Evolutionary conservation across 1,284 basidiomycete genomes (phyloP).

Genomic region (Sporisorium iseilematis-ciliati): DNA sequence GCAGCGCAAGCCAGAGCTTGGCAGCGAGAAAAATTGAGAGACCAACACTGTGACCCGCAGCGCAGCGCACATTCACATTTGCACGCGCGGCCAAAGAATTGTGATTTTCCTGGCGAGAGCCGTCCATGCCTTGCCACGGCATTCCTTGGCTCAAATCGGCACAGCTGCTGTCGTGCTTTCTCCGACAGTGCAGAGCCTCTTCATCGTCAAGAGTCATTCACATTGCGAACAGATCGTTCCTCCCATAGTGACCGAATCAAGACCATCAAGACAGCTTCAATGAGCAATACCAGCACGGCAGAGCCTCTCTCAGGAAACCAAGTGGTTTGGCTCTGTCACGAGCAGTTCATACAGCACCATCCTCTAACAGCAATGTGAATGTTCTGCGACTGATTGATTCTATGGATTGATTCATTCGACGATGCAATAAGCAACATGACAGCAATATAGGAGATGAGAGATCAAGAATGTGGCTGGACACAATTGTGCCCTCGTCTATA

Average conservation of each 20-base stretch:
- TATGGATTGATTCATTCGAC: neutral
- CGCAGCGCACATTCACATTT: neutral
- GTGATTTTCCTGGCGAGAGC: neutral
- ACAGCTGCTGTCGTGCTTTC: neutral
- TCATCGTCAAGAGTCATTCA: too few relatives aligned
- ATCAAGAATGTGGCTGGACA: constrained; percentile 44
- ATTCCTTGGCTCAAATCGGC: constrained; percentile 2
- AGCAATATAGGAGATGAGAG: neutral
- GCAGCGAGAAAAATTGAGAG: constrained; percentile 1
- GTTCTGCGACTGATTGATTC: neutral
- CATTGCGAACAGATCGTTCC: too few relatives aligned
- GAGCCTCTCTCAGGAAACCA: too few relatives aligned
- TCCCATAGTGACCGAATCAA: too few relatives aligned
- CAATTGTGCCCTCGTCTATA: constrained; percentile 55
- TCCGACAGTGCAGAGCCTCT: neutral
- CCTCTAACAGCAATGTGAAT: neutral
- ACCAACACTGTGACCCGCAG: constrained; percentile 10
- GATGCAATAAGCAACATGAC: neutral
- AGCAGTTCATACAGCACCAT: neutral
- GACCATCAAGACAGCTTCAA: too few relatives aligned
- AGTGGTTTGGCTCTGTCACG: neutral
- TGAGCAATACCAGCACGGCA: too few relatives aligned
- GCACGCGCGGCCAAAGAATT: neutral
- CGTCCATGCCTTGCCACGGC: neutral
- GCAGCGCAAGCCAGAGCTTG: too few relatives aligned